A percentile compares a stretch with the other conserved stretches of the same genome.
These are phyloP conservation scores for Coniochaeta sp. DNA, from an alignment of 2,329 filamentous ascomycete species.

Conservation along the genomic window DNA sequence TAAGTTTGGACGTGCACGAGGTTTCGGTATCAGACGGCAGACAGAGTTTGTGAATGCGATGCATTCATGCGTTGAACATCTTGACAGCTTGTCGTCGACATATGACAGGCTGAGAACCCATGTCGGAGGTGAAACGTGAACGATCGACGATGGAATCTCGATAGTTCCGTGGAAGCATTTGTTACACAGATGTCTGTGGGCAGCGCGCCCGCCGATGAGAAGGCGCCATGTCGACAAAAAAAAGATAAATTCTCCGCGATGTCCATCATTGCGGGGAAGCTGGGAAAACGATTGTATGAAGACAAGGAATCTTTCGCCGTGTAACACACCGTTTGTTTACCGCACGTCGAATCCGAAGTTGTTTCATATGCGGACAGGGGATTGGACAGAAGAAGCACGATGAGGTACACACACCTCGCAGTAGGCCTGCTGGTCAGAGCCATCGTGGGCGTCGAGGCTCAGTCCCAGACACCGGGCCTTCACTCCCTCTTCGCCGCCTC, in stretches of 20 bases:
- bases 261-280: not conserved
- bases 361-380: not conserved
- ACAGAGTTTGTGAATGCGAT: not conserved
- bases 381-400: not conserved
- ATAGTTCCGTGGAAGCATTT: not conserved
- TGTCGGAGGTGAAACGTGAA: not conserved
- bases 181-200: not conserved
- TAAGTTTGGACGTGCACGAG: not conserved
- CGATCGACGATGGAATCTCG: not conserved
- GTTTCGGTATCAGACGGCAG: not conserved
- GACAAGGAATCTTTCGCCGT: not conserved
- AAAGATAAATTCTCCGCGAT: not conserved
- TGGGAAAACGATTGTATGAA: not conserved
- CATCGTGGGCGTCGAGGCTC: conserved; percentile 1
- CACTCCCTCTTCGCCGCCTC: conserved; percentile 37
- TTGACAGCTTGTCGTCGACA: not conserved
- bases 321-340: not conserved
- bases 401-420: not conserved
- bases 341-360: not conserved
- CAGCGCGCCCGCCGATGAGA: not conserved
- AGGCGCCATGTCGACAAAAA: not conserved
- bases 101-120: not conserved
- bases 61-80: not conserved
- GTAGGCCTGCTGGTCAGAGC: conserved; percentile 7
- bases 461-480: conserved; percentile 19